Base-by-base conservation (phyloP, 768 basidiomycete genomes). In the Cytidiella melzeri region DNA sequence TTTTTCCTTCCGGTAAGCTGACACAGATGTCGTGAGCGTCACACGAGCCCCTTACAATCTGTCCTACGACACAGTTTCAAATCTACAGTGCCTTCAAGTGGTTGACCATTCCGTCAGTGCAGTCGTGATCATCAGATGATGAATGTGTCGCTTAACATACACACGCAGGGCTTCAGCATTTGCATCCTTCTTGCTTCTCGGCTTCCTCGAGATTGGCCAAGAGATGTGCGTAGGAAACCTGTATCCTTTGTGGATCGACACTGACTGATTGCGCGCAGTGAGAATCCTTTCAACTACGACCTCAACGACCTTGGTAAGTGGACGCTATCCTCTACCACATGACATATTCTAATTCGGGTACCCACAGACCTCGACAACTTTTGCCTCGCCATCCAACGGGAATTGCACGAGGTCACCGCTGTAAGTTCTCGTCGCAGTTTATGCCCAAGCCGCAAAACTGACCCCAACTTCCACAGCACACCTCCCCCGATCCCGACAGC, bases 321-420 rank as follows among this genome's bases (percentile, higher is more conserved):
- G 4, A 36, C 39, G 27, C 37, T 20, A 21, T 55, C 34, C 23
- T 4, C 34, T 28, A 40, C 36, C 24, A 30, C 41, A 18, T 48
- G 13, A 44, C 30, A 34, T 7, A 7, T 7, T 34, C 30, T 34
- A 34, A 34, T 15, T 15, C 30, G 30, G 30, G 30, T 7, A 7
- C 30, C 30, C 30, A 1, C 50, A 75, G 79, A 83, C 61, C 71
- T 87, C 26, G 85, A 88, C 63, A 64, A 70, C 50, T 87, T 85
- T 74, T 84, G 83, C 60, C 66, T 81, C 19, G 66, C 75, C 23
- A 76, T 89, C 55, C 79, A 82, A 55, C 71, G 79, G 26, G 85
- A 87, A 58, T 67, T 89, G 6, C 79, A 83, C 52, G 80, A 85
- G 61, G 81, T 89, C 61, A 85, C 84, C 10, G 77, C 79, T 54